These are phyloP conservation scores for Collariella sp. DNA, from an alignment of 495 filamentous ascomycete genomes.

Conservation along the genomic window DNA sequence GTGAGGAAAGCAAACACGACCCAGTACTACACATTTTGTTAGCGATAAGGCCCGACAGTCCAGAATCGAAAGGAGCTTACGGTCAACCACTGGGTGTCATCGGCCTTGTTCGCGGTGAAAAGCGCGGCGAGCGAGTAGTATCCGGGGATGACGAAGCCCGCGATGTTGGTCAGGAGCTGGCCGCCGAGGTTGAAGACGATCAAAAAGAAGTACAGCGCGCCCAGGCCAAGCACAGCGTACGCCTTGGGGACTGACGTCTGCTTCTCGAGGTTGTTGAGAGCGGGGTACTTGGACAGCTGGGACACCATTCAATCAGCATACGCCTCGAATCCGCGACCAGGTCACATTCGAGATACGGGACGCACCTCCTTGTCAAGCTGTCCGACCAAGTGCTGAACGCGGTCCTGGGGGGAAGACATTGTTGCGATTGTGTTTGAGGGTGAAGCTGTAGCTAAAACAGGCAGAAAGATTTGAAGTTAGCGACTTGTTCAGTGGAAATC, in stretches of 20 bases:
- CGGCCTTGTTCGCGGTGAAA: constrained; percentile 68
- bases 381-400: constrained; percentile 75
- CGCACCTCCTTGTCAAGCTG: constrained; percentile 97
- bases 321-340: constrained; percentile 1
- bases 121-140: constrained; percentile 93
- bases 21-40: constrained; percentile 68
- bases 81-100: constrained; percentile 85
- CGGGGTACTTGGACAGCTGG: constrained; percentile 92
- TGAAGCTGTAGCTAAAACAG: not conserved
- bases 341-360: constrained; percentile 14
- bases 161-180: constrained; percentile 91
- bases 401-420: constrained; percentile 79
- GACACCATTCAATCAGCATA: constrained; percentile 11
- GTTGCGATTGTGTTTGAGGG: constrained; percentile 13
- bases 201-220: constrained; percentile 89
- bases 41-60: constrained; percentile 16
- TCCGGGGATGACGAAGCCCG: constrained; percentile 85
- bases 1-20: constrained; percentile 91
- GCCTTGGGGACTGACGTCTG: constrained; percentile 93
- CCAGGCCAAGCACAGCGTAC: constrained; percentile 82
- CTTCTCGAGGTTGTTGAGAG: constrained; percentile 93
- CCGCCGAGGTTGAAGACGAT: constrained; percentile 99
- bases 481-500: not conserved
- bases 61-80: constrained; percentile 29
- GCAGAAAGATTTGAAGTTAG: constrained; percentile 4